These are phyloP conservation scores for Circinella minor DNA, from an alignment of 371 early-diverging fungal genomes.

Conservation along the genomic window DNA sequence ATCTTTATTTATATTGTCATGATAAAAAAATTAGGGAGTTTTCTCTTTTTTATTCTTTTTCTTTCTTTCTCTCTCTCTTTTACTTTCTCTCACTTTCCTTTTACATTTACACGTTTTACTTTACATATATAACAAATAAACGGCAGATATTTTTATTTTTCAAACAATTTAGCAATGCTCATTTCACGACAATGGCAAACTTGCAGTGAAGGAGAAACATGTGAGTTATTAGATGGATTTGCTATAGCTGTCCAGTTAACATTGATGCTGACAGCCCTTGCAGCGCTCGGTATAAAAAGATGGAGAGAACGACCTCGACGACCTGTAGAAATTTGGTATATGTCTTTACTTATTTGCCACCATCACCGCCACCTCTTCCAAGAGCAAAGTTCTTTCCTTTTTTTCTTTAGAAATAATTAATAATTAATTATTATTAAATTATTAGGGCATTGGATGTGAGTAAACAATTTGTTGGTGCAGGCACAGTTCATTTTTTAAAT, in stretches of 20 bases:
- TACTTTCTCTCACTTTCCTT: not conserved
- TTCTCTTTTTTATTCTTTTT: not conserved
- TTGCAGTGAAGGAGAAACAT: slow-evolving; percentile 23
- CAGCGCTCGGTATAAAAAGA: slow-evolving; percentile 61
- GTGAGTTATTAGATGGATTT: slow-evolving; percentile 62
- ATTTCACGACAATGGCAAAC: slow-evolving; percentile 7
- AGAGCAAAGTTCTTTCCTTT: too few relatives aligned
- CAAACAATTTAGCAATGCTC: not conserved
- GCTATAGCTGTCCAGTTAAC: slow-evolving; percentile 63
- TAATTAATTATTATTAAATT: too few relatives aligned
- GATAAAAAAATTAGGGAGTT: not conserved
- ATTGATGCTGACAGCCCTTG: slow-evolving; percentile 58
- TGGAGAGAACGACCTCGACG: slow-evolving; percentile 63
- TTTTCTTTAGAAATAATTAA: too few relatives aligned
- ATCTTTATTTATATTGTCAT: too few relatives aligned
- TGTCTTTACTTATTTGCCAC: too few relatives aligned
- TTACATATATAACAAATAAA: not conserved
- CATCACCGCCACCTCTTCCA: too few relatives aligned
- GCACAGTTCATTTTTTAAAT: slow-evolving; percentile 63
- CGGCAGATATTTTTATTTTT: not conserved
- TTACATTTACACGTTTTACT: too few relatives aligned
- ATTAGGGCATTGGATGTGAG: slow-evolving; percentile 66
- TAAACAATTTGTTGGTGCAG: slow-evolving; percentile 67
- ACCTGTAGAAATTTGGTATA: slow-evolving; percentile 61
- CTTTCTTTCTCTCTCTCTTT: not conserved